A percentile compares a stretch with the other conserved stretches of the same genome.
Conservation (phyloP, 2,329 filamentous ascomycete species). For the Huntiella decipiens region DNA sequence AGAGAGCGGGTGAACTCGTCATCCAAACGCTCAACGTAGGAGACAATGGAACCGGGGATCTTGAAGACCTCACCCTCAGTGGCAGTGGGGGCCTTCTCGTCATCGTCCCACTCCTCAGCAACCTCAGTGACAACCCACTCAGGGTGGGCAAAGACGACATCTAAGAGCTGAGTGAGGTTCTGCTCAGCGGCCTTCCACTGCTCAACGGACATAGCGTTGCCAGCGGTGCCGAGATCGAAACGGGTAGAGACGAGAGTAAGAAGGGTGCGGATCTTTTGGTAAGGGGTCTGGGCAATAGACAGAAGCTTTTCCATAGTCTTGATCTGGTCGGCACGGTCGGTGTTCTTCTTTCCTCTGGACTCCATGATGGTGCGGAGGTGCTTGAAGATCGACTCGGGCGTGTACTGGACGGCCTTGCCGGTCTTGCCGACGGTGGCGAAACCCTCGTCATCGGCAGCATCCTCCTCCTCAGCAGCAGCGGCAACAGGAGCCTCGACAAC, state of each 20-base stretch:
- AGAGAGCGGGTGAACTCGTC: constrained; percentile 95
- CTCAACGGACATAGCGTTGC: constrained; percentile 75
- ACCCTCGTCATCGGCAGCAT: constrained; percentile 55
- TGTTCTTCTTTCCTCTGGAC: constrained; percentile 97
- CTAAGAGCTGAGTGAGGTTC: constrained; percentile 61
- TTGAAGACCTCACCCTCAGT: constrained; percentile 62
- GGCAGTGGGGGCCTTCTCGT: constrained; percentile 73
- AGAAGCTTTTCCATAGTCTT: constrained; percentile 90
- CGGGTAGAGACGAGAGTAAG: constrained; percentile 81
- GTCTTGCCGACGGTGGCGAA: constrained; percentile 80
- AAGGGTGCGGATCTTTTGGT: constrained; percentile 84
- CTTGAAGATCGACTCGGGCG: constrained; percentile 95
- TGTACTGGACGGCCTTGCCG: constrained; percentile 78
- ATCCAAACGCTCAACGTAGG: constrained; percentile 83
- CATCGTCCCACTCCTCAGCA: constrained; percentile 97
- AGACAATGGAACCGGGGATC: constrained; percentile 84
- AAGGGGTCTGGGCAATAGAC: constrained; percentile 76
- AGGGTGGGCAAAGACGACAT: constrained; percentile 58
- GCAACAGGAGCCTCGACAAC: constrained; percentile 30
- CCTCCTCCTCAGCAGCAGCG: constrained; percentile 23
- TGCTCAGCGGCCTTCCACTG: constrained; percentile 92
- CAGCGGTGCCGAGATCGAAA: constrained; percentile 69
- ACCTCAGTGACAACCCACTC: constrained; percentile 76
- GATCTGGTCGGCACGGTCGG: constrained; percentile 86
- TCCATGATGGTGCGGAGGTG: constrained; percentile 85